Conservation (phyloP, 768 basidiomycete species). For the Pisolithus tinctorius region DNA sequence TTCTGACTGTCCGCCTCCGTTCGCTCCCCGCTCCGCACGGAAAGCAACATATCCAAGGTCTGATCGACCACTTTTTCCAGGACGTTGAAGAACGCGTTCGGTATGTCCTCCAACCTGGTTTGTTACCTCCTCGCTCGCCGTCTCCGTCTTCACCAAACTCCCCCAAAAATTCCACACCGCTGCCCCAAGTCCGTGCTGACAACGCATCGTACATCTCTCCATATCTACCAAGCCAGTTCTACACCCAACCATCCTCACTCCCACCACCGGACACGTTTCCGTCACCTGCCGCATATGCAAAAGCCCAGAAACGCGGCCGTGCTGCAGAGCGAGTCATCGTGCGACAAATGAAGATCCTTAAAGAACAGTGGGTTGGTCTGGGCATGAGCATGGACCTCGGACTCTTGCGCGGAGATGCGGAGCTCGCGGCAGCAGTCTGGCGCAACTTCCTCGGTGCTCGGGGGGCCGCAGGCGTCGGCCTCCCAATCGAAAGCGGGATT, state of each 20-base stretch:
- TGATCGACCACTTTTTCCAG: constrained; percentile 93
- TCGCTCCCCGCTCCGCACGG: constrained; percentile 68
- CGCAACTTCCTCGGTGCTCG: constrained; percentile 83
- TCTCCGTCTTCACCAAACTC: constrained; percentile 8
- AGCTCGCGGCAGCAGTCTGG: constrained; percentile 87
- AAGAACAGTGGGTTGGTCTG: constrained; percentile 86
- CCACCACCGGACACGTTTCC: constrained; percentile 21
- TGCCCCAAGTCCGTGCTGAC: constrained; percentile 15
- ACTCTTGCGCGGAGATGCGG: constrained; percentile 67
- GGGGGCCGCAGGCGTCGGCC: constrained; percentile 66
- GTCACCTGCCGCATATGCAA: constrained; percentile 21
- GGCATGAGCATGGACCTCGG: constrained; percentile 75
- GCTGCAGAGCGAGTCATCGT: constrained; percentile 77
- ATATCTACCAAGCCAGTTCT: constrained; percentile 19
- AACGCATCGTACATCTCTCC: constrained; percentile 15
- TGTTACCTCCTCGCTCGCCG: constrained; percentile 20
- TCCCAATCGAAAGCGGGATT: constrained; percentile 10
- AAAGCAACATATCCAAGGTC: constrained; percentile 62
- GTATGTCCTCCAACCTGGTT: constrained; percentile 59
- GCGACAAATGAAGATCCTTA: constrained; percentile 86
- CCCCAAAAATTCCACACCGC: neutral
- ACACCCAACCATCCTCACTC: constrained; percentile 20
- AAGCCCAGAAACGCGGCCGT: constrained; percentile 30
- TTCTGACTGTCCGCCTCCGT: constrained; percentile 83
- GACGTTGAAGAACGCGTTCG: constrained; percentile 90